Conservation (phyloP, 345 rosid species). For the Eucalyptus caleyi region DNA sequence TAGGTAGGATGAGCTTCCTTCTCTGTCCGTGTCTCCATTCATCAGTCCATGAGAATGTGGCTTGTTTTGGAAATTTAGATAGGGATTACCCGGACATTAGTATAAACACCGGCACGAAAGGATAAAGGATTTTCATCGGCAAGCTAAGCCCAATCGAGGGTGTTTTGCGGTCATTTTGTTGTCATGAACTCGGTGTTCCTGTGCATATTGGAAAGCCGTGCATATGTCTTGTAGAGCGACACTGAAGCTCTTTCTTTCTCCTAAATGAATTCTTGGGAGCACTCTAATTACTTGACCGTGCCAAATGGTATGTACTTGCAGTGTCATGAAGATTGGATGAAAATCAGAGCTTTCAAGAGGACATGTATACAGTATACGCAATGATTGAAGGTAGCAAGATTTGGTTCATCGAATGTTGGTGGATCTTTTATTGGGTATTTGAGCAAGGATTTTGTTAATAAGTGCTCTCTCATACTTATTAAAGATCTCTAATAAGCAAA, state of each 20-base stretch:
- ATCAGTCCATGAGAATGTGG: not conserved
- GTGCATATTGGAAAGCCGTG: not conserved
- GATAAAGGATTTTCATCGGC: not conserved
- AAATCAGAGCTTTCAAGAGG: not conserved
- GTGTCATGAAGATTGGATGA: not conserved
- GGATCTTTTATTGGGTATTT: not conserved
- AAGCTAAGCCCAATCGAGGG: not conserved
- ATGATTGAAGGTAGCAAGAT: not conserved
- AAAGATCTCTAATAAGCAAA: not conserved
- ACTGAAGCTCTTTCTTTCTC: not conserved
- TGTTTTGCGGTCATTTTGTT: not conserved
- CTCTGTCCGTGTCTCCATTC: not conserved
- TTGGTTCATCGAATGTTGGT: not conserved
- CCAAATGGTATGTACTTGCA: not conserved
- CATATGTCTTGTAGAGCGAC: not conserved
- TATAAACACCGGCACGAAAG: not conserved
- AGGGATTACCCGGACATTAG: not conserved
- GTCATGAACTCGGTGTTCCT: not conserved
- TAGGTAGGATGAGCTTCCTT: not conserved
- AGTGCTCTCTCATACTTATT: not conserved
- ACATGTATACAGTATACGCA: fast-evolving
- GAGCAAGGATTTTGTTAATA: not conserved
- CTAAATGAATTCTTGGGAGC: not conserved
- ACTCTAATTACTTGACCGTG: not conserved
- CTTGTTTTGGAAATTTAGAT: not conserved